Evolutionary conservation across 2,329 filamentous ascomycete species (phyloP).

Genomic region (Pestalotiopsis sp.): DNA sequence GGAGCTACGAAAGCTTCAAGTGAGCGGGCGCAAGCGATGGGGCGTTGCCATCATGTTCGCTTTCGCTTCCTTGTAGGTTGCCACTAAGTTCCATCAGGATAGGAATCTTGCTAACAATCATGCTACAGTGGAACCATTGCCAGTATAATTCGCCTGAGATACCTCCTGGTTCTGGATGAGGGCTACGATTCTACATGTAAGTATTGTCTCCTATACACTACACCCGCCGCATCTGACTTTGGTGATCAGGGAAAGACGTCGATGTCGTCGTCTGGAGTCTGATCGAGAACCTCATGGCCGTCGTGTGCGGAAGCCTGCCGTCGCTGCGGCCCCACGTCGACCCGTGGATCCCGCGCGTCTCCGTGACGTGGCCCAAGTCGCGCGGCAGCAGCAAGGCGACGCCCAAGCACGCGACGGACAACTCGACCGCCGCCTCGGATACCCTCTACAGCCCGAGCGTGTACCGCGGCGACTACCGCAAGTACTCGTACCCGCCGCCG

Average conservation of each 20-base stretch:
- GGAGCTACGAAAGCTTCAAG: slow-evolving; percentile 2
- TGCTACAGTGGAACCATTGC: slow-evolving; percentile 6
- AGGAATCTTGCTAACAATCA: not conserved
- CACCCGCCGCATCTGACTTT: no score
- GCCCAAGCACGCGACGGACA: not conserved
- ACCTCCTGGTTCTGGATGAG: not conserved
- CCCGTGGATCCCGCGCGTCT: not conserved
- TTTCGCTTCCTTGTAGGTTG: slow-evolving; percentile 3
- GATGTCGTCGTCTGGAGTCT: not conserved
- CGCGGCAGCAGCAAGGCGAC: not conserved
- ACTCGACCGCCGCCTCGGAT: not conserved
- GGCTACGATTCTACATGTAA: not conserved
- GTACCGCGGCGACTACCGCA: not conserved
- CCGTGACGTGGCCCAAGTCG: not conserved
- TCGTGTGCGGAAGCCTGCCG: slow-evolving; percentile 4
- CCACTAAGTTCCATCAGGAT: no score
- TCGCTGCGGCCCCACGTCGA: slow-evolving; percentile 1
- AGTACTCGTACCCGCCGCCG: not conserved
- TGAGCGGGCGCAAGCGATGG: slow-evolving; percentile 1
- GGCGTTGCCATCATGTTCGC: slow-evolving; percentile 3
- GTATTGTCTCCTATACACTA: not conserved
- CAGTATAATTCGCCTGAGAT: not conserved
- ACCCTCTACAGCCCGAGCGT: not conserved
- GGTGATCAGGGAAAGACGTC: not conserved
- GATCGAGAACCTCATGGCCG: slow-evolving; percentile 3